Evolutionary conservation across 2,329 filamentous ascomycete genomes (phyloP), one percentile per base, ranked within the genome.

Genomic region (Xylariales sp.): DNA sequence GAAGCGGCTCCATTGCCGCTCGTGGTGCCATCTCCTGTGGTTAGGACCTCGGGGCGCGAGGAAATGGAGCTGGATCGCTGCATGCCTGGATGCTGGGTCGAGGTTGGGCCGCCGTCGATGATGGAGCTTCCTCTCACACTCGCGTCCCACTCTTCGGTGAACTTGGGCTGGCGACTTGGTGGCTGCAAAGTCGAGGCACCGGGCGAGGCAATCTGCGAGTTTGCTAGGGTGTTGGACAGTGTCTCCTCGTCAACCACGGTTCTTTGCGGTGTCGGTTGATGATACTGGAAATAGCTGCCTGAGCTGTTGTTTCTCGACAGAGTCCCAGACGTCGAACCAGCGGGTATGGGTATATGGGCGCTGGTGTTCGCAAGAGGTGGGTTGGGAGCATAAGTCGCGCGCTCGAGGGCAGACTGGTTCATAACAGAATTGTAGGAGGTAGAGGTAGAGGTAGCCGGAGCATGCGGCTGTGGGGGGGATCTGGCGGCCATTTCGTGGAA

Each of bases 141-240:
- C 38, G 78, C 79, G 64, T 86, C 82, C 73, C 83, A 86, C 66
- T 84, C 78, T 59, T 88, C 82, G 51, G 76, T 80, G 54, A 86
- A 84, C 51, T 71, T 77, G 46, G 78, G 71, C 33, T 60, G 58
- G 25, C 46, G 58, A 49, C 43, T 51, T n/a, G 47, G 37, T 22
- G 35, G 32, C 36, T 53, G 48, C 18, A 51, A 40, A 32, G 44
- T 49, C 34, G 52, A 52, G 43, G 50, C 50, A 19, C 49, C 46
- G 15, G 54, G 51, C 19, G 59, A 54, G 22, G 55, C 44, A 20
- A 56, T 46, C 32, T 62, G 57, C 4, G 63, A 48, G 48, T 68
- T 66, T 31, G 61, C 57, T 15, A 61, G 37, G 2, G 65, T 65
- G 45, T 66, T 66, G 40, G 59, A 56, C 27, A 60, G 31, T 3